Evolutionary conservation across 306 rosid genomes (phyloP).

Genomic region (Canavalia gladiata): DNA sequence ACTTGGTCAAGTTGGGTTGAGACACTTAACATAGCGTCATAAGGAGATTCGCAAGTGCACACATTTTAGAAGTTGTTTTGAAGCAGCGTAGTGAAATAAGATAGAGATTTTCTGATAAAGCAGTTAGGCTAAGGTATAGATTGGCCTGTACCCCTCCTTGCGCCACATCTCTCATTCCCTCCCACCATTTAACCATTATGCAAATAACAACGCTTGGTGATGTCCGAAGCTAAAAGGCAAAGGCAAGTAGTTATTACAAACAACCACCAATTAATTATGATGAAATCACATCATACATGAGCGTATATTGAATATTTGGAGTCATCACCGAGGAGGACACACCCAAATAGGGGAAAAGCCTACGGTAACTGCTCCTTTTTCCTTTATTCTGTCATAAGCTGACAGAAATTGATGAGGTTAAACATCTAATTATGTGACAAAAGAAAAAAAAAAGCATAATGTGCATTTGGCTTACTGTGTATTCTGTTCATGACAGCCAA

Average conservation of each 20-base stretch:
- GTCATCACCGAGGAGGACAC: slow-evolving; percentile 44
- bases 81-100: neutral
- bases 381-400: slow-evolving; percentile 31
- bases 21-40: too few relatives aligned
- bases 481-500: slow-evolving; percentile 30
- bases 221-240: neutral
- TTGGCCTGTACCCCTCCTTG: too few relatives aligned
- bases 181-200: neutral
- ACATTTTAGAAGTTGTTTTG: too few relatives aligned
- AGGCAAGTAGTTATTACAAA: slow-evolving; percentile 21
- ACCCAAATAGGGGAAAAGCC: slow-evolving; percentile 47
- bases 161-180: neutral
- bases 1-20: too few relatives aligned
- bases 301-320: slow-evolving; percentile 47
- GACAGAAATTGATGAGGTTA: slow-evolving; percentile 11
- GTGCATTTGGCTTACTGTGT: slow-evolving; percentile 44
- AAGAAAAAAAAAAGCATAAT: slow-evolving; percentile 25
- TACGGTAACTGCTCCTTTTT: slow-evolving; percentile 31
- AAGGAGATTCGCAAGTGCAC: too few relatives aligned
- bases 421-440: slow-evolving; percentile 22
- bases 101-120: neutral
- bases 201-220: neutral
- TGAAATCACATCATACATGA: slow-evolving; percentile 43
- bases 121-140: too few relatives aligned
- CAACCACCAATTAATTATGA: slow-evolving; percentile 32